A percentile compares a stretch with the other conserved stretches of the same genome.
These are phyloP conservation scores for Xylariales sp. DNA, from an alignment of 2,329 filamentous ascomycete genomes.

Conservation along the genomic window DNA sequence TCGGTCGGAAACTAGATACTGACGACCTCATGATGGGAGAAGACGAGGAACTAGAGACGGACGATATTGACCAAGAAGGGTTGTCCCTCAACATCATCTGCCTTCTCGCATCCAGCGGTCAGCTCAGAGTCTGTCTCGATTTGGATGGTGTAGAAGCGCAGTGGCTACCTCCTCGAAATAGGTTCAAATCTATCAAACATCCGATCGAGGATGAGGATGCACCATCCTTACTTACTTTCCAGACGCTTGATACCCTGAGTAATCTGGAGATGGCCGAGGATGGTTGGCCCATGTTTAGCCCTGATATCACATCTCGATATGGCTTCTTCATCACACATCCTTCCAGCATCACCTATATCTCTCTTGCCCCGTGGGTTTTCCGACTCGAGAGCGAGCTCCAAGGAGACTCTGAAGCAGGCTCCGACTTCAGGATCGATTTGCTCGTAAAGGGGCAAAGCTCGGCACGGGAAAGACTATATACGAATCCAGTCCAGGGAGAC, in stretches of 20 bases:
- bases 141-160: slow-evolving; percentile 60
- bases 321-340: slow-evolving; percentile 60
- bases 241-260: slow-evolving; percentile 57
- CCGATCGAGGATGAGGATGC: slow-evolving; percentile 31
- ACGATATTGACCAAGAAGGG: slow-evolving; percentile 53
- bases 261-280: slow-evolving; percentile 50
- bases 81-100: slow-evolving; percentile 57
- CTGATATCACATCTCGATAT: slow-evolving; percentile 58
- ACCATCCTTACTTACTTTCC: slow-evolving; percentile 54
- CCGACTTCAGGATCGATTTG: slow-evolving; percentile 58
- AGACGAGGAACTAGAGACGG: slow-evolving; percentile 55
- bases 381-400: slow-evolving; percentile 58
- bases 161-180: slow-evolving; percentile 57
- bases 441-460: slow-evolving; percentile 55
- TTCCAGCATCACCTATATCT: slow-evolving; percentile 55
- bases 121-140: slow-evolving; percentile 58
- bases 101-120: slow-evolving; percentile 56
- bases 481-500: slow-evolving; percentile 41
- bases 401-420: slow-evolving; percentile 51
- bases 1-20: slow-evolving; percentile 57
- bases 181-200: slow-evolving; percentile 36
- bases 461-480: slow-evolving; percentile 52
- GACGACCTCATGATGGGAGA: slow-evolving; percentile 61
- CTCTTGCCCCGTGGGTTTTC: slow-evolving; percentile 59
- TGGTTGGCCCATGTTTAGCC: slow-evolving; percentile 60